Base-by-base conservation (phyloP, 768 basidiomycete species). In the Dentipellis fragilis region DNA sequence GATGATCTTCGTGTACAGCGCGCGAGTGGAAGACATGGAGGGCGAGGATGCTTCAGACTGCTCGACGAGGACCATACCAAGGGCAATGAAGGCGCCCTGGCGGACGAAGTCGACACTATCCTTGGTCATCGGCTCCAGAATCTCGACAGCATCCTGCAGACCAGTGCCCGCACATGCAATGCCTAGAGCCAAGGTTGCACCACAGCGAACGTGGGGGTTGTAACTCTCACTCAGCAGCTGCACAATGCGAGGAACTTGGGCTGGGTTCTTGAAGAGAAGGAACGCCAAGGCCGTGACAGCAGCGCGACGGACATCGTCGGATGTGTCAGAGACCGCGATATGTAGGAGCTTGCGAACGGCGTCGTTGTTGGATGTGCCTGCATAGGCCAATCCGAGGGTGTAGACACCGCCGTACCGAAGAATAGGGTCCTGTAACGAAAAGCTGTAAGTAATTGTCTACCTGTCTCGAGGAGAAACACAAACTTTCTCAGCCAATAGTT, bases 101-200 rank as follows among this genome's bases (percentile, higher is more conserved):
- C 95, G 89, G 55, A 99, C 96, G 66, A 98, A 99, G 71, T 99
- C 96, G 47, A 97, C 90, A 21, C 93, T 85, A 62, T 99, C 96
- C 66, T 92, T 96, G 17, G 93, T 96, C 89, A 99, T 92, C 4
- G 96, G 96, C 68, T 98, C 93, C 59, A 99, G 73, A 59, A 99
- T 90, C 61, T 93, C 93, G 57, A 98, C 82, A 19, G 96, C 96
- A 71, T 98, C 94, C 86, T 91, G 89, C 47, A 95, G 80, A 47
- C 95, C 96, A 16, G 95, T 98, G 14, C 96, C 95, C 22, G 95
- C 95, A 65, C 96, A 99, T 14, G 94, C 90, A 64, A 99, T 93
- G 59, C 96, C 96, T 21, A 99, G 76, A 19, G 96, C 96, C 35
- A 99, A 78, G 4, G 95, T 96, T 29, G 94, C 93, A 61, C 95